phyloP scores from a whole-genome alignment of 176 grass and related monocot genomes.

The Hsuehochloa calcarea region DNA sequence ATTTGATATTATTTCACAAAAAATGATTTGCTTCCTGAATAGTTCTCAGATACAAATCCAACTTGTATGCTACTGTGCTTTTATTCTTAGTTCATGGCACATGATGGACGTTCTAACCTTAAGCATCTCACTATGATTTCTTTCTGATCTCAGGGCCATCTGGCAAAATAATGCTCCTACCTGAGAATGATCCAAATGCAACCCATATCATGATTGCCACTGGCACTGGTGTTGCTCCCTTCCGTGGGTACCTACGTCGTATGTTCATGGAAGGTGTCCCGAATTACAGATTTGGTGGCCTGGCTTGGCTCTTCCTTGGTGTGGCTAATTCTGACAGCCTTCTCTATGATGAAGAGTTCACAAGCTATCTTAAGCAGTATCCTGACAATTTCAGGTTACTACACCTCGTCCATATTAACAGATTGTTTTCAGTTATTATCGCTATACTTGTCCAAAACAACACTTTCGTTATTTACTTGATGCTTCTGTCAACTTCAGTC shows the following conservation, averaged over 20 bases:
- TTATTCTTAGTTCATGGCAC: not conserved
- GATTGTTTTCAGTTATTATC: not conserved
- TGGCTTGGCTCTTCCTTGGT: constrained; percentile 93
- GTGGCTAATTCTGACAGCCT: constrained; percentile 88
- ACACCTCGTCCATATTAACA: not conserved
- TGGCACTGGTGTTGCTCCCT: constrained; percentile 90
- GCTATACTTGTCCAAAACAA: not conserved
- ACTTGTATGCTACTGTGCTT: not conserved
- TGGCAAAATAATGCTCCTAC: constrained; percentile 97
- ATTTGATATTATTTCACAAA: not conserved
- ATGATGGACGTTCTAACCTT: not conserved
- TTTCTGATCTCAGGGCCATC: constrained; percentile 65
- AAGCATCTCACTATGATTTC: constrained; percentile 6
- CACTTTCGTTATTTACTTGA: not conserved
- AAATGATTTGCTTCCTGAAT: not conserved
- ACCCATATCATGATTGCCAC: constrained; percentile 98
- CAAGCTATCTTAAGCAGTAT: constrained; percentile 59
- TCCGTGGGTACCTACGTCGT: constrained; percentile 82
- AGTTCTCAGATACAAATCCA: constrained; percentile 1
- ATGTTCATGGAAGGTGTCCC: constrained; percentile 97
- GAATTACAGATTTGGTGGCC: constrained; percentile 74
- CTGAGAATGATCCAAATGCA: constrained; percentile 79
- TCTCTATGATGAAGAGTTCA: constrained; percentile 86
- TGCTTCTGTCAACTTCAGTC: not conserved
- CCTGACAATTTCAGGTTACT: constrained; percentile 83